A percentile compares a stretch with the other conserved stretches of the same genome.
phyloP scores from a whole-genome alignment of 257 asterid species.

The Salvia hispanica region DNA sequence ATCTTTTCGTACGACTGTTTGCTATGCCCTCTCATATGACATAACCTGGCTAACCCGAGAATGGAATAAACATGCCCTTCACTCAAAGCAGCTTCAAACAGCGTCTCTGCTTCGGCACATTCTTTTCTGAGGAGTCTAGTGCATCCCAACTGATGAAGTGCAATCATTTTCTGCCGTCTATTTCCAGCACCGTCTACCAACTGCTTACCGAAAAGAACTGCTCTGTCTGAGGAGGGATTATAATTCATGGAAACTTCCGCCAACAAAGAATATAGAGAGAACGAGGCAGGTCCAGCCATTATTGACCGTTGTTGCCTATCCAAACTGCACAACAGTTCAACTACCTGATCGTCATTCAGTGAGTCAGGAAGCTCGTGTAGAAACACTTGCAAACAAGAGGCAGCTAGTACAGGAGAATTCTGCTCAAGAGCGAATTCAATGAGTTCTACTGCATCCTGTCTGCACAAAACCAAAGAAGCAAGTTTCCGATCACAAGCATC shows the following conservation, averaged over 20 bases:
- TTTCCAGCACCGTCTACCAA: constrained; percentile 64
- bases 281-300: constrained; percentile 75
- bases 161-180: constrained; percentile 71
- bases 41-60: constrained; percentile 76
- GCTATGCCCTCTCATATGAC: constrained; percentile 54
- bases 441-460: constrained; percentile 82
- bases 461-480: constrained; percentile 71
- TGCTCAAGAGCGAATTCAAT: constrained; percentile 93
- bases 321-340: constrained; percentile 64
- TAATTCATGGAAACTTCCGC: constrained; percentile 76
- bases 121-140: constrained; percentile 68
- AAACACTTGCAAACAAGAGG: constrained; percentile 89
- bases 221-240: constrained; percentile 71
- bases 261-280: constrained; percentile 78
- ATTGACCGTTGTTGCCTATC: constrained; percentile 67
- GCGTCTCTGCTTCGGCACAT: constrained; percentile 64
- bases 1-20: constrained; percentile 61
- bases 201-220: constrained; percentile 64
- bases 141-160: constrained; percentile 84
- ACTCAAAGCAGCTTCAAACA: constrained; percentile 66
- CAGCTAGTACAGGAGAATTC: constrained; percentile 77
- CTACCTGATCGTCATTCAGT: constrained; percentile 61
- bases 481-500: constrained; percentile 90
- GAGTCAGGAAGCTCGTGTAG: constrained; percentile 77
- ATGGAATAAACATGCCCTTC: constrained; percentile 84